These are phyloP conservation scores for Rosa multiflora DNA, from an alignment of 306 rosid species.

Conservation along the genomic window DNA sequence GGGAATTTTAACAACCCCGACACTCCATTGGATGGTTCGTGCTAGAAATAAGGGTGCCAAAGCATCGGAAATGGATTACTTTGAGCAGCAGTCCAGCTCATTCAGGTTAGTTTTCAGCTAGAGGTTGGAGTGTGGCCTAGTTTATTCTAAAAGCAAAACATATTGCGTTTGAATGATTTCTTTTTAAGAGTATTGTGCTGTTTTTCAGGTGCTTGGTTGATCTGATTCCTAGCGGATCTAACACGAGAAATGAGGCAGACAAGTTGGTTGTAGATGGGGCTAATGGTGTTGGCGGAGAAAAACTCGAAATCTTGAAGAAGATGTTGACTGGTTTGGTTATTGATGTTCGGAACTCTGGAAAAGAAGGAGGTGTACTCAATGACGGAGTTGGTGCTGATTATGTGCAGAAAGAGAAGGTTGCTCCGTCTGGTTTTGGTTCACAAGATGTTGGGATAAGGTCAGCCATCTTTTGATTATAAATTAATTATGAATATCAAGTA, in stretches of 20 bases:
- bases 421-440: conserved; percentile 63
- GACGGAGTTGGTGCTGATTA: conserved; percentile 97
- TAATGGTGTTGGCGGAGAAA: conserved; percentile 90
- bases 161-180: background rate
- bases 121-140: conserved; percentile 4
- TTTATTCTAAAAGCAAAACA: background rate
- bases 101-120: conserved; percentile 56
- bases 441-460: conserved; percentile 74
- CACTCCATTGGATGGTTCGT: conserved; percentile 93
- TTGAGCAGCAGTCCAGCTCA: conserved; percentile 65
- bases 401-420: conserved; percentile 95
- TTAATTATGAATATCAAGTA: conserved; percentile 8
- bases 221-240: conserved; percentile 55
- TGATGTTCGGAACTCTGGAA: conserved; percentile 73
- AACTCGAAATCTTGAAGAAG: conserved; percentile 52
- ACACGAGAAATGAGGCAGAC: conserved; percentile 29
- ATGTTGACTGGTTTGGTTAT: conserved; percentile 52
- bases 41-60: conserved; percentile 56
- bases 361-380: conserved; percentile 75
- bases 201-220: conserved; percentile 80
- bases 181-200: conserved; percentile 33
- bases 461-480: conserved; percentile 34
- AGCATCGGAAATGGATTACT: conserved; percentile 69
- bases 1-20: conserved; percentile 91
- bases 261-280: conserved; percentile 85